Evolutionary conservation across 805 yeast genomes (phyloP).

Genomic region (Maudiozyma bulderi): DNA sequence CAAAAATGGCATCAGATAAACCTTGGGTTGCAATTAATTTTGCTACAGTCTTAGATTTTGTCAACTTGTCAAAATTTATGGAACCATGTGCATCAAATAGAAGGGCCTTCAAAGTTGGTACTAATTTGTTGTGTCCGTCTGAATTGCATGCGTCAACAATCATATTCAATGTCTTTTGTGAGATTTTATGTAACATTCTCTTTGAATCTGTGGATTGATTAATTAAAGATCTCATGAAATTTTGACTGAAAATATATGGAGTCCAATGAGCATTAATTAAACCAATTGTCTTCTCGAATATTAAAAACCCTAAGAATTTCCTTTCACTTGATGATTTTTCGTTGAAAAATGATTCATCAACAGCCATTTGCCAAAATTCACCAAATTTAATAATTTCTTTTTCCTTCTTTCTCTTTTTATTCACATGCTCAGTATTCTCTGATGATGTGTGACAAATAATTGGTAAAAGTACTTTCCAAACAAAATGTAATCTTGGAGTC

Average conservation of each 20-base stretch:
- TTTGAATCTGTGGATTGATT: constrained; percentile 64
- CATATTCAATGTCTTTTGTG: constrained; percentile 41
- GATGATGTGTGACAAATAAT: constrained; percentile 29
- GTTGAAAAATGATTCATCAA: constrained; percentile 75
- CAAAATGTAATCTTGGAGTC: constrained; percentile 67
- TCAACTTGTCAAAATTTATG: constrained; percentile 63
- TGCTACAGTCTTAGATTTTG: constrained; percentile 62
- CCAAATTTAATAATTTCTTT: constrained; percentile 31
- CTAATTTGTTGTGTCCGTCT: constrained; percentile 29
- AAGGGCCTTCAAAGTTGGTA: constrained; percentile 28
- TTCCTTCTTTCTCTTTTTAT: constrained; percentile 35
- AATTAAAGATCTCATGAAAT: constrained; percentile 61
- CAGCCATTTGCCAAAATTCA: constrained; percentile 71
- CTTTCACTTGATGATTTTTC: constrained; percentile 75
- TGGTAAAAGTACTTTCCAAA: constrained; percentile 54
- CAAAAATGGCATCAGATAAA: constrained; percentile 13
- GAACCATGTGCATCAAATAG: constrained; percentile 42
- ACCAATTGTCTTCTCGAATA: constrained; percentile 44
- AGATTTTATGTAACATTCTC: constrained; percentile 57
- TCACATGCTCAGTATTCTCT: constrained; percentile 11
- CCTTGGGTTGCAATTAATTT: constrained; percentile 26
- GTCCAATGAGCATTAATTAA: constrained; percentile 16
- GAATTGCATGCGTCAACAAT: constrained; percentile 33
- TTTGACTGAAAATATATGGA: constrained; percentile 41
- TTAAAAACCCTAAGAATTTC: constrained; percentile 77